These are phyloP conservation scores for Waltiozyma sp. DNA, from an alignment of 1,139 yeast genomes.

Conservation along the genomic window DNA sequence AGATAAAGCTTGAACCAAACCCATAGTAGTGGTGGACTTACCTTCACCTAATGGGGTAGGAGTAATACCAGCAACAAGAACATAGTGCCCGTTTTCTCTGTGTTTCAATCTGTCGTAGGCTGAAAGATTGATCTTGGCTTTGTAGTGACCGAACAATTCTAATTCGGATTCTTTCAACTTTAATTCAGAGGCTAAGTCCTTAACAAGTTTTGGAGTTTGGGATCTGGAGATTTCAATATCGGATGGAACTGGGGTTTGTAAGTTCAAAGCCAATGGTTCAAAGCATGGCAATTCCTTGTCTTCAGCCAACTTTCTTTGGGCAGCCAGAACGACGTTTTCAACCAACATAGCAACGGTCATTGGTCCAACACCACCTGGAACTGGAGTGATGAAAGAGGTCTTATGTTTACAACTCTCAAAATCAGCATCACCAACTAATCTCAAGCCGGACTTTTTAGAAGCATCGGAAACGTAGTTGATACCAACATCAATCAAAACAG, in stretches of 20 bases:
- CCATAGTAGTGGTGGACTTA: slow-evolving; percentile 93
- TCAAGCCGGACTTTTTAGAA: slow-evolving; percentile 69
- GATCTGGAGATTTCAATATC: slow-evolving; percentile 89
- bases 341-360: slow-evolving; percentile 97
- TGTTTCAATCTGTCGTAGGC: slow-evolving; percentile 61
- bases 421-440: slow-evolving; percentile 92
- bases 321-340: slow-evolving; percentile 78
- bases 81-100: slow-evolving; percentile 75
- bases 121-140: slow-evolving; percentile 79
- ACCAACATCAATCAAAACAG: slow-evolving; percentile 92
- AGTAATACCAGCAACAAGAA: slow-evolving; percentile 92
- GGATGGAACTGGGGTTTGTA: slow-evolving; percentile 78
- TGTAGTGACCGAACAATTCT: slow-evolving; percentile 85
- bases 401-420: slow-evolving; percentile 52
- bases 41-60: slow-evolving; percentile 99
- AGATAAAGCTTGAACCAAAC: slow-evolving; percentile 91
- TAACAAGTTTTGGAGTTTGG: slow-evolving; percentile 78
- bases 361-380: slow-evolving; percentile 99
- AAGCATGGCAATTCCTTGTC: slow-evolving; percentile 4
- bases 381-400: slow-evolving; percentile 83
- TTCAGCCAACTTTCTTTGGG: slow-evolving; percentile 31
- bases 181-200: slow-evolving; percentile 72
- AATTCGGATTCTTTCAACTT: slow-evolving; percentile 76
- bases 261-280: slow-evolving; percentile 49
- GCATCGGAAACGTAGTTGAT: slow-evolving; percentile 78